Evolutionary conservation across 805 yeast genomes (phyloP), one percentile per base, ranked within the genome.

Genomic region (Candida coleopterorum): DNA sequence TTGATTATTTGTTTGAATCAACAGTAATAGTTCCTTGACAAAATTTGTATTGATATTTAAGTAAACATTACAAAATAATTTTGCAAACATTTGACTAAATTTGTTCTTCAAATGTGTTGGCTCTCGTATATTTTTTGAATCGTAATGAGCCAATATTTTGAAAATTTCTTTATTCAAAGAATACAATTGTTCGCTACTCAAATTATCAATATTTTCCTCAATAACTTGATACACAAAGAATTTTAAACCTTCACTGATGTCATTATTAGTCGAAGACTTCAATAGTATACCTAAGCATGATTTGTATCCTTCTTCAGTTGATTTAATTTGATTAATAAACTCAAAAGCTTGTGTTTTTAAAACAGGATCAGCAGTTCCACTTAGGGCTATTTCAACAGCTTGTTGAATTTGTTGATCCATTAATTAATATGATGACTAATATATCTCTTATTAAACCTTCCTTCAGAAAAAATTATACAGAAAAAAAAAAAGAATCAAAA

Each of bases 301-400:
- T 40, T 68, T 60, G 71, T 77, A 77, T 2, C 81, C 80, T 40
- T 75, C 74, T 18, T 64, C 64, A 4, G 81, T 68, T 24, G 70
- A 48, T 47, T 77, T 77, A 48, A 77, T 58, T 41, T 72, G 74
- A 41, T 68, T 67, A 44, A 77, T 71, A 52, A 74, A 77, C 17
- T 68, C 68, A 37, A 71, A 58, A 11, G 81, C 77, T 47, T 70
- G 68, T 43, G 72, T 76, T 52, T 79, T 80, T 34, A 86, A 63
- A 27, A 53, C 65, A 11, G 70, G 62, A 55, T 83, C 86, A 8
- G 81, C 74, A 18, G 79, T 68, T 21, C 85, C 81, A 56, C 79
- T 77, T 37, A 84, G 74, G 6, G 95, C 96, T 44, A 87, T 77
- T 44, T 77, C 80, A 32, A 89, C 93, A 28, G 95, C 96, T 62